phyloP scores from a whole-genome alignment of 495 filamentous ascomycete genomes.

The Hyaloscypha hepaticicola region DNA sequence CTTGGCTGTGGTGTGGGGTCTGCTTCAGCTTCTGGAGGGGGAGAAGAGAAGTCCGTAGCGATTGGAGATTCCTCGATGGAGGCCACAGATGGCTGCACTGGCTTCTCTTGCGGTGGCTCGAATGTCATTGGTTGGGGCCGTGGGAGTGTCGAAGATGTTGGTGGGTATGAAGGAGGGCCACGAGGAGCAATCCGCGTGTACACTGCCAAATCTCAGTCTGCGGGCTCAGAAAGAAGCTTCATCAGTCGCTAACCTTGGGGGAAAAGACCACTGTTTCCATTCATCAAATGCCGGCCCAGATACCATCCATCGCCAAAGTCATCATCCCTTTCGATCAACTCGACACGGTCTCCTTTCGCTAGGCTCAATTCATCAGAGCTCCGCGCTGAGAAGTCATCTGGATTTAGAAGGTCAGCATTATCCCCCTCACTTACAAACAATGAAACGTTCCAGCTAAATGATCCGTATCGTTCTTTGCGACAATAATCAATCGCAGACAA shows the following conservation, averaged over 20 bases:
- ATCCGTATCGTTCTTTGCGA: constrained; percentile 8
- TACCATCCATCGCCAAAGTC: constrained; percentile 99
- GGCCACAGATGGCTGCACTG: constrained; percentile 8
- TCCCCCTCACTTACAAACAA: background rate
- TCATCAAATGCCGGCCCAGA: constrained; percentile 75
- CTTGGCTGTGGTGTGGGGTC: constrained; percentile 50
- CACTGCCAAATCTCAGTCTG: constrained; percentile 37
- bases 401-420: constrained; percentile 21
- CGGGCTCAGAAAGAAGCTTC: background rate
- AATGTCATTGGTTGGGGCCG: constrained; percentile 33
- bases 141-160: constrained; percentile 19
- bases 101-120: constrained; percentile 35
- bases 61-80: constrained; percentile 1
- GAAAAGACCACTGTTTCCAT: constrained; percentile 78
- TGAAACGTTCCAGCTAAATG: constrained; percentile 16
- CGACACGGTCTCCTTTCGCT: constrained; percentile 82
- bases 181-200: constrained; percentile 54
- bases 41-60: constrained; percentile 1
- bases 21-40: constrained; percentile 11
- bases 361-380: constrained; percentile 91
- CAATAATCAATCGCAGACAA: constrained; percentile 8
- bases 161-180: constrained; percentile 33
- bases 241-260: constrained; percentile 68
- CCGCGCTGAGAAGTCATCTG: constrained; percentile 84
- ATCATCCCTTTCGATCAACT: constrained; percentile 91